Percentiles rank a stretch among this genome's conserved stretches.
phyloP scores from a whole-genome alignment of 1,139 yeast species.

The Candida tropicalis region DNA sequence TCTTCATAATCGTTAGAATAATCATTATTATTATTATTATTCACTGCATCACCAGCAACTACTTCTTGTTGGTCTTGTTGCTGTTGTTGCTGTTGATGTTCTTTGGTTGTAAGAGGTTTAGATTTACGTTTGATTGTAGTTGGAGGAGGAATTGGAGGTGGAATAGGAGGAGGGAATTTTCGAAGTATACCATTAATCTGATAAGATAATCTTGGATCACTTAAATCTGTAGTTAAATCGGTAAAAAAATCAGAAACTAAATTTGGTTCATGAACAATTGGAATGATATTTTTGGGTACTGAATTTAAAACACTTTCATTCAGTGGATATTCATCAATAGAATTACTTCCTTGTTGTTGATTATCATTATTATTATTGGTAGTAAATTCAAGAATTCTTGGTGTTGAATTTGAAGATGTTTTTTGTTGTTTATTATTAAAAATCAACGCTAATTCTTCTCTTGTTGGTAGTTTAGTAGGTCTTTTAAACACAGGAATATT shows the following conservation, averaged over 20 bases:
- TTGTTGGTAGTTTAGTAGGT: constrained; percentile 16
- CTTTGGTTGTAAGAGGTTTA: no score
- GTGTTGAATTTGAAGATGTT: constrained; percentile 12
- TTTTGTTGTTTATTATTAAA: constrained; percentile 16
- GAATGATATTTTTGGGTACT: constrained; percentile 42
- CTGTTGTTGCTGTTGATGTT: background rate
- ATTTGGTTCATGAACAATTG: constrained; percentile 39
- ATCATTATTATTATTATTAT: background rate
- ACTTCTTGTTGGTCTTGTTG: background rate
- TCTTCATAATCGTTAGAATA: background rate
- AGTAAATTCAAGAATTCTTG: constrained; percentile 10
- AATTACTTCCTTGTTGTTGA: constrained; percentile 10
- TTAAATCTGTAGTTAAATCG: constrained; percentile 29
- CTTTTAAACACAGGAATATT: constrained; percentile 15
- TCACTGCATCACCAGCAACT: background rate
- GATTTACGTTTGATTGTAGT: background rate
- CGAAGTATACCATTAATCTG: constrained; percentile 32
- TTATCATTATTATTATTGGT: constrained; percentile 12
- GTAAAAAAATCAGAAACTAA: constrained; percentile 36
- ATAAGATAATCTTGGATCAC: constrained; percentile 18
- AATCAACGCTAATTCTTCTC: constrained; percentile 18
- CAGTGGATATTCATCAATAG: constrained; percentile 1
- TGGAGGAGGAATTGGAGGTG: constrained; percentile 29
- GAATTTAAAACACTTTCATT: constrained; percentile 25
- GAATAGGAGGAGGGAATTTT: constrained; percentile 47